Base-by-base conservation (phyloP, 106 monocot species). In the Platanthera zijinensis region DNA sequence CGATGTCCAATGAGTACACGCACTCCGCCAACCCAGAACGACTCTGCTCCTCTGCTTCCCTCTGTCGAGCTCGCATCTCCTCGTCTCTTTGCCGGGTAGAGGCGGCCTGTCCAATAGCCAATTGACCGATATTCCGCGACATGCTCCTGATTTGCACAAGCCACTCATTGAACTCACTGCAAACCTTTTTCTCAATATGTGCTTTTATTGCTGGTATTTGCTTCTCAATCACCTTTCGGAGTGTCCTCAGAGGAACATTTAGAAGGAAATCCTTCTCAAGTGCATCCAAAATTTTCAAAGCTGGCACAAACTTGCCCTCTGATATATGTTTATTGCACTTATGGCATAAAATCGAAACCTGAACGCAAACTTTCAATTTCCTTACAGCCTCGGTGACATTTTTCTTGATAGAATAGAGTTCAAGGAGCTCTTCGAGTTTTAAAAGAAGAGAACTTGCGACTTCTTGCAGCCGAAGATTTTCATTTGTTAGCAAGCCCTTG, bases 131-230 rank as follows among this genome's bases (percentile, higher is more conserved):
- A 50, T 96, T 89, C 78, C 51, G 85, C 1, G 93, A 86, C 1
- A 50, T 85, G 72, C 80, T 81, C 57, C 91, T 87, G 61, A 91
- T 87, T 22, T 86, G 77, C 21, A 96, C 89, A 19, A 96, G 86
- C 96, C 96, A 96, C 14, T 90, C 85, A 83, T 90, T 86, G 80
- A 90, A 87, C 54, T 87, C 87, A 52, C 81, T 83, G 59, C 84
- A 87, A 12, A 87, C 87, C 18, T 82, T 80, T 49, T 86, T 84
- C 84, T 90, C 90, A 74, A 87, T 83, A 51, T 87, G 80, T 7
- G 53, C 57, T 57, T 85, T 90, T 8, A 90, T 83, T 48, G 75
- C 79, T 25, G 90, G 90, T 50, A 87, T 75, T 50, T 75, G 82
- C 19, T 85, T 82, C 83, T 83, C 83, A 78, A 90, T 83, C 46